phyloP scores from a whole-genome alignment of 1,139 yeast genomes.

The Diutina sp. region DNA sequence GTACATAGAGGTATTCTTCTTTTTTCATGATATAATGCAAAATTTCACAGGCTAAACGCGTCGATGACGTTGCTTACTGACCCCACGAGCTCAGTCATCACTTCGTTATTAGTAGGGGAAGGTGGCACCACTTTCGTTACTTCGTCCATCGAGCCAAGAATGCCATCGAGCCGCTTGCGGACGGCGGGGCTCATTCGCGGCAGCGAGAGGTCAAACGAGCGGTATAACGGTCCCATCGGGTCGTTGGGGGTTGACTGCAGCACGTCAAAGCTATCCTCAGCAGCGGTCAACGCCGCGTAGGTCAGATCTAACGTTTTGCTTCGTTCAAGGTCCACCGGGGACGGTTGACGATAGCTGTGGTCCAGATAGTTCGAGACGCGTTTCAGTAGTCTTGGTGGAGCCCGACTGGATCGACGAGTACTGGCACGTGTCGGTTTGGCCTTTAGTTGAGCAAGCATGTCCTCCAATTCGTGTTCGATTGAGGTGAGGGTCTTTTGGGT shows the following conservation, averaged over 20 bases:
- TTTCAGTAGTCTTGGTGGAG: background rate
- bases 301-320: background rate
- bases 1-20: background rate
- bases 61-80: background rate
- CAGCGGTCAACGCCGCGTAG: background rate
- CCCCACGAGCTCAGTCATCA: background rate
- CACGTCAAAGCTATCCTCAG: background rate
- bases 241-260: background rate
- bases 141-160: background rate
- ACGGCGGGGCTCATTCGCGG: background rate
- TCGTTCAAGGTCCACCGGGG: background rate
- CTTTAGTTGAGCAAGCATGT: background rate
- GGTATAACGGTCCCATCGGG: background rate
- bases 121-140: background rate
- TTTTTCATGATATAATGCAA: background rate
- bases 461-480: background rate
- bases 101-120: background rate
- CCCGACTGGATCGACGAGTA: background rate
- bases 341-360: background rate
- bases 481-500: background rate
- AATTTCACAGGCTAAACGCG: background rate
- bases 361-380: background rate
- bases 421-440: too few relatives aligned
- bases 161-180: background rate
- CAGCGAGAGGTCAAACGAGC: background rate